Conservation (phyloP, 352 stramenopile genomes). For the Thraustotheca clavata region DNA sequence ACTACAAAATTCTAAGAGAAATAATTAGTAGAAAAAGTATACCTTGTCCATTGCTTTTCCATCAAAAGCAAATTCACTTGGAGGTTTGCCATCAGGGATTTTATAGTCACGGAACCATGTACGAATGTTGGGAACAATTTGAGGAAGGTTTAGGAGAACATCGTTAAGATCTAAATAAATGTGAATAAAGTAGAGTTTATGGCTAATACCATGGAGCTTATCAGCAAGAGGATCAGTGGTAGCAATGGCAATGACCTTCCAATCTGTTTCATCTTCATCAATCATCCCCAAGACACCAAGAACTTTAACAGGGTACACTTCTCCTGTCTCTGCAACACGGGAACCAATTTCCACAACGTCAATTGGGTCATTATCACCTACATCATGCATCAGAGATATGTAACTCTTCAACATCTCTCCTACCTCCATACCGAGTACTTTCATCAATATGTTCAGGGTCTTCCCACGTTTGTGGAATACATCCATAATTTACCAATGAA, state of each 20-base stretch:
- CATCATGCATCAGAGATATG: no score
- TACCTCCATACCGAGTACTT: conserved; percentile 71
- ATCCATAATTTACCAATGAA: conserved; percentile 96
- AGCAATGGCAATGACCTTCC: conserved; percentile 98
- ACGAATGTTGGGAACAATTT: conserved; percentile 69
- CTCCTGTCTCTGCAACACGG: conserved; percentile 80
- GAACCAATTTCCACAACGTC: conserved; percentile 98
- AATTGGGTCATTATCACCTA: conserved; percentile 98
- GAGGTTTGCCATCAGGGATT: conserved; percentile 98
- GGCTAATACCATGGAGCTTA: conserved; percentile 91
- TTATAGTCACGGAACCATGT: conserved; percentile 99
- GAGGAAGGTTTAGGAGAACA: conserved; percentile 61
- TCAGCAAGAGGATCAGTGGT: conserved; percentile 92
- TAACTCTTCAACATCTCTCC: no score
- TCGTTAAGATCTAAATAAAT: conserved; percentile 38
- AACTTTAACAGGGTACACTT: conserved; percentile 95
- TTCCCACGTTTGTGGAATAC: conserved; percentile 99
- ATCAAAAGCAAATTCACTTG: conserved; percentile 98
- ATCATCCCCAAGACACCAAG: conserved; percentile 99
- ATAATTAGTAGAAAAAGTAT: background rate
- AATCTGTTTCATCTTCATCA: conserved; percentile 98
- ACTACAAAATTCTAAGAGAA: conserved; percentile 24
- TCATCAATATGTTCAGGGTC: conserved; percentile 94
- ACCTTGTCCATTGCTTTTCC: conserved; percentile 74
- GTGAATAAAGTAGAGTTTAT: conserved; percentile 43